phyloP scores from a whole-genome alignment of 148 eudicot species.

The Spergularia bocconei region DNA sequence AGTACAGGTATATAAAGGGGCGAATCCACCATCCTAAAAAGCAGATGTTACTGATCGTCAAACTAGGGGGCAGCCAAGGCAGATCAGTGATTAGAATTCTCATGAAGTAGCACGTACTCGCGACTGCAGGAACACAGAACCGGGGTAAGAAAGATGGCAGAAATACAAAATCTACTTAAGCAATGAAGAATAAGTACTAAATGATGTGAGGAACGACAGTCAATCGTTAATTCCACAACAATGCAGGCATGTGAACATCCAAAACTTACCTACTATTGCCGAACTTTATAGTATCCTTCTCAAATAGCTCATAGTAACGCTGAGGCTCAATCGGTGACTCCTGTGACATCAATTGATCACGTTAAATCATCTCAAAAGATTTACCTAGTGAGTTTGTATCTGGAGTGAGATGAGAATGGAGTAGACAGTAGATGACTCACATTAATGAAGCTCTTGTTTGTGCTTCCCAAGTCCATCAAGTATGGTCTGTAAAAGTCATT shows the following conservation, averaged over 20 bases:
- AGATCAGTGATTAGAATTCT: slow-evolving; percentile 48
- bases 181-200: neutral
- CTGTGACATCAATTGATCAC: slow-evolving; percentile 41
- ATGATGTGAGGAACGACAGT: no score
- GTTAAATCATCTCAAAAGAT: slow-evolving; percentile 13
- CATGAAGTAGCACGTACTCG: slow-evolving; percentile 87
- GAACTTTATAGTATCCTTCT: slow-evolving; percentile 80
- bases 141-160: neutral
- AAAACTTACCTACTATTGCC: slow-evolving; percentile 83
- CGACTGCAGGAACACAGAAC: slow-evolving; percentile 55
- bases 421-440: slow-evolving; percentile 39
- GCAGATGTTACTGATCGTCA: neutral
- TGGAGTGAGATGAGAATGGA: neutral
- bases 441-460: slow-evolving; percentile 86
- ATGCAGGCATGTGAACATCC: neutral
- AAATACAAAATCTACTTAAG: neutral
- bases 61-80: neutral
- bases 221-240: neutral
- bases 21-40: neutral
- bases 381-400: no score
- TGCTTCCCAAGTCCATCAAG: slow-evolving; percentile 98
- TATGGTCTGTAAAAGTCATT: slow-evolving; percentile 63
- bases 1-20: neutral
- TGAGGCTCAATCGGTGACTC: slow-evolving; percentile 75
- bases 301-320: slow-evolving; percentile 84